phyloP scores from a whole-genome alignment of 116 monocot genomes.

The Iris pallida region DNA sequence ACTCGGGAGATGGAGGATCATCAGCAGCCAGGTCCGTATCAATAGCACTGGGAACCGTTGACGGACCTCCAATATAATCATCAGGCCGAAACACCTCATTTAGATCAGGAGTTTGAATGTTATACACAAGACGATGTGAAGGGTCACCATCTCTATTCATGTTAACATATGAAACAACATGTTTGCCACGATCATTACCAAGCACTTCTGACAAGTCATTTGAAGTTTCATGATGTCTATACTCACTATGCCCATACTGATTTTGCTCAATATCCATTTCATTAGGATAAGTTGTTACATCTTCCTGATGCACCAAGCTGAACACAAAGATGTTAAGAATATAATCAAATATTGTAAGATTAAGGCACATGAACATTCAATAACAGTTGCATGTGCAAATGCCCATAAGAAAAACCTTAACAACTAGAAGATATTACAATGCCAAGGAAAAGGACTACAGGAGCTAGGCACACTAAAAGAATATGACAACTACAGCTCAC shows the following conservation, averaged over 20 bases:
- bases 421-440: too few relatives aligned
- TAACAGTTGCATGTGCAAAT: too few relatives aligned
- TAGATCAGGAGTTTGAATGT: conserved; percentile 72
- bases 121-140: conserved; percentile 42
- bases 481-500: too few relatives aligned
- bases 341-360: not conserved
- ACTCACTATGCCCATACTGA: conserved; percentile 22
- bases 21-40: conserved; percentile 15
- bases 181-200: conserved; percentile 14
- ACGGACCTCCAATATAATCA: conserved; percentile 30
- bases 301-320: conserved; percentile 42
- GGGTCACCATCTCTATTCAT: conserved; percentile 20
- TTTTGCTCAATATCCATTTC: conserved; percentile 50
- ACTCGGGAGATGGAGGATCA: conserved; percentile 30
- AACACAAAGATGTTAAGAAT: conserved; percentile 9
- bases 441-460: too few relatives aligned
- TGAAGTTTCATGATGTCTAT: conserved; percentile 22
- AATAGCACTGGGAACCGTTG: conserved; percentile 19
- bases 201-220: conserved; percentile 31
- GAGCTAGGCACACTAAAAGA: too few relatives aligned
- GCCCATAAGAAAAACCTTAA: not conserved
- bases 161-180: conserved; percentile 15
- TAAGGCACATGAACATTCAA: too few relatives aligned
- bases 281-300: conserved; percentile 32
- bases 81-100: conserved; percentile 55